Evolutionary conservation across 2,329 filamentous ascomycete genomes (phyloP).

Genomic region (Pseudocercospora cruenta): DNA sequence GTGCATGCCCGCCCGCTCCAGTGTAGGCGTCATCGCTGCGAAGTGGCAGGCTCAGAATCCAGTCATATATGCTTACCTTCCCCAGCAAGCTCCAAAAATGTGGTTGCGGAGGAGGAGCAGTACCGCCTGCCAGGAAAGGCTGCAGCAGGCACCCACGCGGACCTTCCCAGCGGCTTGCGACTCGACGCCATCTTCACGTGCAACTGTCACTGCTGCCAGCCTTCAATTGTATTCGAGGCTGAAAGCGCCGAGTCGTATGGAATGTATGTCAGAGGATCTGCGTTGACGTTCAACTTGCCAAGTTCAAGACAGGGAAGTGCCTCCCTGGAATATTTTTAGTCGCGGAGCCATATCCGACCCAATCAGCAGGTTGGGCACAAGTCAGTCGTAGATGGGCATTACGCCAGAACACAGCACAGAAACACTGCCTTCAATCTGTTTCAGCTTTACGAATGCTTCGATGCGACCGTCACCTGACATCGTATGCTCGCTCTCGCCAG

Average conservation of each 20-base stretch:
- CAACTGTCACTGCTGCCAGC: too few species aligned
- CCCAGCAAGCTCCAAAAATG: not conserved
- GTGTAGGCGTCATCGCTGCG: not conserved
- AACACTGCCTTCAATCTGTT: not conserved
- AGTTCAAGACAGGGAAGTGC: not conserved
- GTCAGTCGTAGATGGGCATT: conserved; percentile 4
- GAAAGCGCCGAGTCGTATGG: not conserved
- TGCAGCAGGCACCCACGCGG: not conserved
- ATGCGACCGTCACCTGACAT: conserved; percentile 12
- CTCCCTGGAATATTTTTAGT: not conserved
- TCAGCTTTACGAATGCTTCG: not conserved
- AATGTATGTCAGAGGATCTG: not conserved
- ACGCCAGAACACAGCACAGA: not conserved
- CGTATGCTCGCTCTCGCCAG: conserved; percentile 1
- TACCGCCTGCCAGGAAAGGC: not conserved
- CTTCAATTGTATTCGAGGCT: too few species aligned
- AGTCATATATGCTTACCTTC: not conserved
- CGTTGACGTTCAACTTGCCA: too few species aligned
- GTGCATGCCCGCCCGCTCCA: too few species aligned
- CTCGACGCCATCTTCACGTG: not conserved
- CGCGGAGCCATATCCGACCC: not conserved
- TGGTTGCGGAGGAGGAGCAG: not conserved
- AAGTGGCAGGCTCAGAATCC: not conserved
- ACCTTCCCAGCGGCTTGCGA: too few species aligned
- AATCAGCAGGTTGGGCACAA: not conserved